A percentile compares a stretch with the other conserved stretches of the same genome.
phyloP scores from a whole-genome alignment of 768 basidiomycete species.

The Tricholoma flavovirens region DNA sequence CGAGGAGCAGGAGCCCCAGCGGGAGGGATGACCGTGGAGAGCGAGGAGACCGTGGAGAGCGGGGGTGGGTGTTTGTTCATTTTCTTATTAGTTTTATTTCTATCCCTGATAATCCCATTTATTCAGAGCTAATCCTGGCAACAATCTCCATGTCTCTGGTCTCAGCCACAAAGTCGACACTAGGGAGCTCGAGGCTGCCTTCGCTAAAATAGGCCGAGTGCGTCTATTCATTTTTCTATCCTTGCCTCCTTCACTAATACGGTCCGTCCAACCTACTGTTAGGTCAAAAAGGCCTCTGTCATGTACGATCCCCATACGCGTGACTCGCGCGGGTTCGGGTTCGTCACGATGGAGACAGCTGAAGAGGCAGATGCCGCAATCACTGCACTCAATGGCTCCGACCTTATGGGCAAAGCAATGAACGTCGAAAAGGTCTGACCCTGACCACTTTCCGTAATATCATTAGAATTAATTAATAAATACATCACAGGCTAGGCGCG shows the following conservation, averaged over 20 bases:
- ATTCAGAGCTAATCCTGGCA: conserved; percentile 55
- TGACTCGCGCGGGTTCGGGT: conserved; percentile 70
- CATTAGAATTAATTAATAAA: neutral
- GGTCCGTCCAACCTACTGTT: conserved; percentile 1
- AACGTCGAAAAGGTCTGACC: conserved; percentile 78
- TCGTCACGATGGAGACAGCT: conserved; percentile 62
- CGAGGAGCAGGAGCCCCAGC: conserved; percentile 73
- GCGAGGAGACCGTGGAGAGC: conserved; percentile 24
- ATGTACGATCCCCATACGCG: conserved; percentile 70
- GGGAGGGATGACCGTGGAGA: conserved; percentile 38
- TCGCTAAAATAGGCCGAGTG: conserved; percentile 84
- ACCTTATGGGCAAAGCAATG: conserved; percentile 81
- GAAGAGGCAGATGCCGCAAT: conserved; percentile 94
- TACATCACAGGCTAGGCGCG: conserved; percentile 68
- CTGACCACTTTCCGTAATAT: conserved; percentile 1
- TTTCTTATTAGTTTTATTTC: neutral
- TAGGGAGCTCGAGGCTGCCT: conserved; percentile 82
- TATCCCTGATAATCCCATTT: conserved; percentile 16
- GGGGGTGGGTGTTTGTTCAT: conserved; percentile 42
- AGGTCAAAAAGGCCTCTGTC: conserved; percentile 72
- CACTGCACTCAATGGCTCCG: conserved; percentile 74
- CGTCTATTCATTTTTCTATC: conserved; percentile 22
- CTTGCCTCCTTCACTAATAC: neutral
- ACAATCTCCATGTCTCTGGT: conserved; percentile 59
- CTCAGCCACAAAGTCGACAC: conserved; percentile 61